These are phyloP conservation scores for Diaporthe sp. DNA, from an alignment of 2,329 filamentous ascomycete genomes.

Conservation along the genomic window DNA sequence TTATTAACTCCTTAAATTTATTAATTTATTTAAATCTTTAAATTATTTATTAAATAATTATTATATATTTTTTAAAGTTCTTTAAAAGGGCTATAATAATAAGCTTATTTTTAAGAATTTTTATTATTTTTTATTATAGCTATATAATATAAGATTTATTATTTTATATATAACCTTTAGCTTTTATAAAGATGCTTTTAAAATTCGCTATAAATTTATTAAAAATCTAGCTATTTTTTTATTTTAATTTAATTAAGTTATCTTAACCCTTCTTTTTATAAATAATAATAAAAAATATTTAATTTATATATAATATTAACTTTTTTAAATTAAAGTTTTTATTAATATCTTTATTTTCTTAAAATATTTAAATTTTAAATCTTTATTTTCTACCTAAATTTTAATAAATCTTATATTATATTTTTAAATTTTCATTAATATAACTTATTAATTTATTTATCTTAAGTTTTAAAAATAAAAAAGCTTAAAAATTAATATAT, in stretches of 20 bases:
- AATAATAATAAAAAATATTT: neutral
- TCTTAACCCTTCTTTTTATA: neutral
- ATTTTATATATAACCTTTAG: neutral
- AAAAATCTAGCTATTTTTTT: neutral
- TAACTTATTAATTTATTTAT: neutral
- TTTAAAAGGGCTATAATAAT: neutral
- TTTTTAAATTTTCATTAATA: neutral
- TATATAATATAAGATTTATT: neutral
- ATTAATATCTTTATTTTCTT: neutral
- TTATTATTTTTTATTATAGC: neutral
- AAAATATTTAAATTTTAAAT: neutral
- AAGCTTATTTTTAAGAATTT: neutral
- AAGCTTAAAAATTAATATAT: neutral
- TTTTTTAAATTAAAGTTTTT: neutral
- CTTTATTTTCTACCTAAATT: neutral
- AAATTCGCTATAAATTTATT: neutral
- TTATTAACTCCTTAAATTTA: too few species aligned
- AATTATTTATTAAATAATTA: too few species aligned
- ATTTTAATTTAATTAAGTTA: neutral
- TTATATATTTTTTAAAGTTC: too few species aligned
- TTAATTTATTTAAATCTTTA: too few species aligned
- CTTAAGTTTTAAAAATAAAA: neutral
- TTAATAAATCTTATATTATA: neutral
- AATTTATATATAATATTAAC: neutral
- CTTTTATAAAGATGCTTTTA: neutral